Evolutionary conservation across 495 filamentous ascomycete species (phyloP), one percentile per base, ranked within the genome.

Genomic region (Podospora fimiseda): DNA sequence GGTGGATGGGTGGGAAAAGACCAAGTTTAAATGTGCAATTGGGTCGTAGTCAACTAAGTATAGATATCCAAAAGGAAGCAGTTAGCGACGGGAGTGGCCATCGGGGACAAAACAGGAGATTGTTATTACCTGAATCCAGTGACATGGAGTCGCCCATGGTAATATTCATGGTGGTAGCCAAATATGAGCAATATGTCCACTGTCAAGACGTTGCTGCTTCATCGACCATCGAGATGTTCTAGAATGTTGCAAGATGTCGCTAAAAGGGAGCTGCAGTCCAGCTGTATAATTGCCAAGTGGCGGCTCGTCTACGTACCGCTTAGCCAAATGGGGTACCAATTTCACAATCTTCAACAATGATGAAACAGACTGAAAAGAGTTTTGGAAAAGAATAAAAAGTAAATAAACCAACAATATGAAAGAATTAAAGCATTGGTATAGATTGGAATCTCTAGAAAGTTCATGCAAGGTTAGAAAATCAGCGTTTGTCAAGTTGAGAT

Each of bases 21-120:
- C 84, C 55, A 85, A 74, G 74, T 98, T 97, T 47, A 97, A 81
- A 69, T 98, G 92, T 45, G 88, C 81, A 59, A 96, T 84, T 44
- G 94, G 91, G 65, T 97, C 87, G 72, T 96, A 98, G 63, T 96
- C 86, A 57, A 85, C 94, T 98, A 55, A n/a, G n/a, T n/a, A n/a
- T n/a, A 18, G 16, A 20, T 38, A 24, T 6, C 16, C 42, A 44
- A 20, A 33, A 18, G 39, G 8, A 5, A n/a, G 6, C 3, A 5
- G 4, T 14, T 41, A 41, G 16, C 39, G 8, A 8, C n/a, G 39
- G 39, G 39, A 4, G 39, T n/a, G 6, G 39, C 4, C 16, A 4
- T n/a, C 4, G 16, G 39, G 39, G 39, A 41, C n/a, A n/a, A n/a
- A n/a, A n/a, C n/a, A n/a, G 13, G 5, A n/a, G 11, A n/a, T n/a